Evolutionary conservation across 1,139 yeast genomes (phyloP), one percentile per base, ranked within the genome.

Genomic region (Taiozyma onychis): DNA sequence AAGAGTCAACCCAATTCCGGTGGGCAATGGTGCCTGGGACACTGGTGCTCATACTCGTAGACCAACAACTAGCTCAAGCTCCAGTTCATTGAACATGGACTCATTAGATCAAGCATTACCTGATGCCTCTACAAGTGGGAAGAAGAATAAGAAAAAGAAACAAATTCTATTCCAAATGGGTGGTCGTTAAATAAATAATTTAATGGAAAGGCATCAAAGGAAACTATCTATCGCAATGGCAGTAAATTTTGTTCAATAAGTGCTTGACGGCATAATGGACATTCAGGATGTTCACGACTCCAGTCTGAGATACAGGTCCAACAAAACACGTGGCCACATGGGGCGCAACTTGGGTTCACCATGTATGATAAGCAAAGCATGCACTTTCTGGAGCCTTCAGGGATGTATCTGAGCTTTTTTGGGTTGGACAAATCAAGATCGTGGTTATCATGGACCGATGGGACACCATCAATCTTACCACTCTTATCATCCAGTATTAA

Each of bases 311-410:
- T 82, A 65, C 99, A 93, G 7, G 75, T 76, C 98, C 98, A 93
- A 68, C 99, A 93, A 66, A 88, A 91, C 18, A 88, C 55, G 66
- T 93, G 99, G 0, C 99, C 99, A 68, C 99, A 93, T 10, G 84
- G 79, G 0, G 96, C 90, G 51, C 90, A 81, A 1, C 96, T 75
- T 1, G 99, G 98, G 55, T 87, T 80, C 3, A 72, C 74, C 95
- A 93, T 88, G 18, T 78, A 74, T 7, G 88, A 83, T 37, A 91
- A 73, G 64, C 99, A 93, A 39, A 93, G 73, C 74, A 90, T 85
- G 64, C 99, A 93, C 45, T 77, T 74, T 47, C 98, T 73, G 1
- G 95, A 82, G 37, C 71, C 70, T 49, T 76, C 82, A 0, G 93
- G 87, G 27, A 93, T 80, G 62, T 81, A 91, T 3, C 89, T 85